Percentiles rank a stretch among this genome's conserved stretches.
Evolutionary conservation across 2,329 filamentous ascomycete species (phyloP).

Genomic region (Chaetomiaceae sp.): DNA sequence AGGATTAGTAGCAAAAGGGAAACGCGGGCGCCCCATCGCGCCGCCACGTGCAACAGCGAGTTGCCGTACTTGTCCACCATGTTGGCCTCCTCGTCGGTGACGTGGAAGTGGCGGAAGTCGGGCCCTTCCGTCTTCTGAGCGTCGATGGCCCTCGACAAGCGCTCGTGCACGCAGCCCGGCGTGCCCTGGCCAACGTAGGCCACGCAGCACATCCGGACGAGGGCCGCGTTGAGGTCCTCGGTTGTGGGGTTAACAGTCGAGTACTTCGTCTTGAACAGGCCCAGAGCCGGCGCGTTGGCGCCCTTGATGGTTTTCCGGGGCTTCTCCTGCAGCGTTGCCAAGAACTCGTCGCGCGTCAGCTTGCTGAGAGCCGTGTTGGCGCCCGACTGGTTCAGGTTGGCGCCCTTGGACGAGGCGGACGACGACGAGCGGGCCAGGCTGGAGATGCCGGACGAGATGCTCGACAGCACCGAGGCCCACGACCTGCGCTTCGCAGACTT

Average conservation of each 20-base stretch:
- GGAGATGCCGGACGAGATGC: conserved; percentile 25
- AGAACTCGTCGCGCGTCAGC: conserved; percentile 23
- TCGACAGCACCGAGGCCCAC: conserved; percentile 25
- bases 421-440: conserved; percentile 25
- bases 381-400: conserved; percentile 16
- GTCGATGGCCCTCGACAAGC: conserved; percentile 22
- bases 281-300: conserved; percentile 4
- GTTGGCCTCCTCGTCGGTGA: conserved; percentile 24
- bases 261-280: conserved; percentile 21
- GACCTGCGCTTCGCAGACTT: conserved; percentile 24
- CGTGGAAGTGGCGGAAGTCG: conserved; percentile 20
- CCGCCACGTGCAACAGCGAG: conserved; percentile 24
- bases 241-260: conserved; percentile 18
- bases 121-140: conserved; percentile 20
- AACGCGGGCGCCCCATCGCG: conserved; percentile 24
- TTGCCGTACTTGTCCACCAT: conserved; percentile 24
- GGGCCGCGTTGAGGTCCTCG: conserved; percentile 22
- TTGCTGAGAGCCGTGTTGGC: conserved; percentile 23
- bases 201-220: conserved; percentile 23
- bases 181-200: conserved; percentile 6
- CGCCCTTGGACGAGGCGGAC: conserved; percentile 22
- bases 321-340: conserved; percentile 22
- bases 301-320: conserved; percentile 14
- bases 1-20: conserved; percentile 22
- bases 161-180: conserved; percentile 20